These are phyloP conservation scores for Metarhizium sp. DNA, from an alignment of 2,329 filamentous ascomycete species.

Conservation along the genomic window DNA sequence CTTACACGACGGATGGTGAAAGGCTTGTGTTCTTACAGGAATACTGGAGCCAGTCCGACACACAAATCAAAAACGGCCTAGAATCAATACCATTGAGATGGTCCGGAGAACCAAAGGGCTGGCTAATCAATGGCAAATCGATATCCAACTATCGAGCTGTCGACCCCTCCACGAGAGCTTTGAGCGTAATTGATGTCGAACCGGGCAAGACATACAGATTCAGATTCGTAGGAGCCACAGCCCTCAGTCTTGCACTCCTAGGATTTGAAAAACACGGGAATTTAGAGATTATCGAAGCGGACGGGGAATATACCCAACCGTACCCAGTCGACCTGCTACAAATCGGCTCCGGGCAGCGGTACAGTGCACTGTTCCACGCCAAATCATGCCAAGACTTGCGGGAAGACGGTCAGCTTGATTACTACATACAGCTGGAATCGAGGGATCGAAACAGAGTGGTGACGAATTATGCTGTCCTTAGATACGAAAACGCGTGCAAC, in stretches of 20 bases:
- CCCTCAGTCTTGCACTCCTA: neutral
- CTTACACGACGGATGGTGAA: constrained; percentile 1
- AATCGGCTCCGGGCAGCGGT: constrained; percentile 3
- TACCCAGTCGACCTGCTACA: neutral
- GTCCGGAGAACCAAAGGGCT: constrained; percentile 3
- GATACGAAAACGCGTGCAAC: constrained; percentile 22
- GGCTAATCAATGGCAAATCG: constrained; percentile 3
- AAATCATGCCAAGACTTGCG: constrained; percentile 7
- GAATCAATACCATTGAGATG: neutral
- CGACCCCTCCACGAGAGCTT: neutral
- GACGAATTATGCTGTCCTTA: constrained; percentile 38
- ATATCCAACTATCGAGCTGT: neutral
- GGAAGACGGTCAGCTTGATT: constrained; percentile 22
- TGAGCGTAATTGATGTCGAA: constrained; percentile 1
- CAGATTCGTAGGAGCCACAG: constrained; percentile 1
- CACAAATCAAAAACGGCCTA: neutral
- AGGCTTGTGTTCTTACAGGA: constrained; percentile 1
- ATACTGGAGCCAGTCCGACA: constrained; percentile 3
- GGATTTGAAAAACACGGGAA: neutral
- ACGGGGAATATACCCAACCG: neutral
- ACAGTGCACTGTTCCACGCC: constrained; percentile 3
- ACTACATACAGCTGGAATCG: constrained; percentile 38
- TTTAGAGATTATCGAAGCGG: constrained; percentile 1
- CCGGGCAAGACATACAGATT: constrained; percentile 1
- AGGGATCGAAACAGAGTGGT: constrained; percentile 36